phyloP scores from a whole-genome alignment of 2,329 filamentous ascomycete species.

The Xylariaceae sp. region DNA sequence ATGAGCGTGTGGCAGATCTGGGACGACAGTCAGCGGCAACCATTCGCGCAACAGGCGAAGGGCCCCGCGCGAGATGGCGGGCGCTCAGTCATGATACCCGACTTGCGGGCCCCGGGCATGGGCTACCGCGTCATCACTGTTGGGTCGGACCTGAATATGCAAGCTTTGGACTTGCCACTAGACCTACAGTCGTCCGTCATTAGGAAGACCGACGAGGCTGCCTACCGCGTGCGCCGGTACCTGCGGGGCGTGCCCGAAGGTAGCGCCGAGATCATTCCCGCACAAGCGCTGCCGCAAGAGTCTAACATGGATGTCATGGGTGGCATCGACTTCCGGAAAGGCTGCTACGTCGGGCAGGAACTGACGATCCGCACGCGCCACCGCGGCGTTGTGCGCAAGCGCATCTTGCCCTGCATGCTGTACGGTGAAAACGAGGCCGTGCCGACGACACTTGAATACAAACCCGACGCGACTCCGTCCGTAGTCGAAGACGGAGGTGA shows the following conservation, averaged over 20 bases:
- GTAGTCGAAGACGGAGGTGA: background rate
- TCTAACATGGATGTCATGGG: constrained; percentile 86
- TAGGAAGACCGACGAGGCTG: constrained; percentile 56
- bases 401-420: constrained; percentile 80
- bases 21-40: constrained; percentile 56
- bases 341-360: constrained; percentile 96
- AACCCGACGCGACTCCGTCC: constrained; percentile 29
- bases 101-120: constrained; percentile 62
- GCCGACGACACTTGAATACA: constrained; percentile 56
- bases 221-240: constrained; percentile 80
- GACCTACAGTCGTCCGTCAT: constrained; percentile 39
- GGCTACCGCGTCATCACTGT: constrained; percentile 54
- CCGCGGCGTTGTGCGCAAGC: constrained; percentile 89
- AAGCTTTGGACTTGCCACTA: constrained; percentile 43
- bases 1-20: constrained; percentile 76
- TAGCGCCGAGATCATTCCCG: constrained; percentile 75
- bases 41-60: background rate
- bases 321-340: constrained; percentile 92
- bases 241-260: constrained; percentile 85
- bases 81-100: constrained; percentile 50
- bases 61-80: constrained; percentile 21
- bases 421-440: constrained; percentile 58
- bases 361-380: constrained; percentile 95
- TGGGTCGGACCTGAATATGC: constrained; percentile 12
- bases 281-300: constrained; percentile 81